Evolutionary conservation across 176 grass and related monocot species (phyloP).

Genomic region (Zoysia japonica): DNA sequence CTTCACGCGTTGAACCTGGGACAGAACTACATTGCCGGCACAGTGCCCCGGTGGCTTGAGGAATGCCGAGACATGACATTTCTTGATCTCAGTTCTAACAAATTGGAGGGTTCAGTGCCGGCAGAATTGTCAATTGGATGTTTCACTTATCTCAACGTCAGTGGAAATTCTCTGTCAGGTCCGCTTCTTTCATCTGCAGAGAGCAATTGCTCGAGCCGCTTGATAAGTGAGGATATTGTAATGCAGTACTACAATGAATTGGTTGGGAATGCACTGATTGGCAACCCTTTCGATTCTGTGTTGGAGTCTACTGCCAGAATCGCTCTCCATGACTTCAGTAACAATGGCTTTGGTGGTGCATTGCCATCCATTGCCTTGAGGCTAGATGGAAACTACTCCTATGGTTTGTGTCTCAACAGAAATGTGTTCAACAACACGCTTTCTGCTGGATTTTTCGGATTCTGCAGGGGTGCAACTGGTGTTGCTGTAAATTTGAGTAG

Average conservation of each 20-base stretch:
- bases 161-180: constrained; percentile 53
- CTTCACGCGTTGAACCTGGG: constrained; percentile 58
- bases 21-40: constrained; percentile 54
- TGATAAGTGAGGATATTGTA: constrained; percentile 27
- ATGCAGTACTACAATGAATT: constrained; percentile 45
- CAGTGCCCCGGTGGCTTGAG: constrained; percentile 50
- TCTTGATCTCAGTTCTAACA: constrained; percentile 75
- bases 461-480: constrained; percentile 32
- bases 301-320: constrained; percentile 2
- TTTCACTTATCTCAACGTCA: constrained; percentile 62
- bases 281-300: constrained; percentile 35
- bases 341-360: constrained; percentile 45
- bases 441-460: constrained; percentile 41
- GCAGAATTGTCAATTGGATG: constrained; percentile 40
- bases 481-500: constrained; percentile 52
- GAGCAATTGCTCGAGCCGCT: constrained; percentile 30
- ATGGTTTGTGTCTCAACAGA: constrained; percentile 44
- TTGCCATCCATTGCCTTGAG: constrained; percentile 43
- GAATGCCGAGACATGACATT: constrained; percentile 48
- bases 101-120: constrained; percentile 48
- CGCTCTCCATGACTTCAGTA: constrained; percentile 60
- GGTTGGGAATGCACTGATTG: constrained; percentile 16
- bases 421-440: constrained; percentile 46
- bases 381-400: constrained; percentile 38
- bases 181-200: not conserved